phyloP scores from a whole-genome alignment of 305 asterid species.

The Fraxinus floribunda region DNA sequence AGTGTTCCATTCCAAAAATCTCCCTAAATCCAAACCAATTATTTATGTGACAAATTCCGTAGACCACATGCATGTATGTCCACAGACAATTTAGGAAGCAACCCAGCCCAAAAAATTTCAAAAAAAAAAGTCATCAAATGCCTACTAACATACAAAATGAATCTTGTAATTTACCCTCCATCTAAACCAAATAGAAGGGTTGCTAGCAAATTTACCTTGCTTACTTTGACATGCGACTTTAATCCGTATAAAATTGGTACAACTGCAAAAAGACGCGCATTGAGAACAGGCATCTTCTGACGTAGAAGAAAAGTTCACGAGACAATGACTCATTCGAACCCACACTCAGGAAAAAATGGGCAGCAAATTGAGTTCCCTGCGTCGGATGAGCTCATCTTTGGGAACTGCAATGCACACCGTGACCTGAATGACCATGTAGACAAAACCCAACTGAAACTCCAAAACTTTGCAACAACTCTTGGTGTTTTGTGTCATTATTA shows the following conservation, averaged over 20 bases:
- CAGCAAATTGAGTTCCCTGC: conserved; percentile 33
- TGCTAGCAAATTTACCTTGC: conserved; percentile 14
- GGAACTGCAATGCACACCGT: conserved; percentile 18
- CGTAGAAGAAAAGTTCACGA: conserved; percentile 41
- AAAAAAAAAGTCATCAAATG: conserved; percentile 22
- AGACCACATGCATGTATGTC: conserved; percentile 31
- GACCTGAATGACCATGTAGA: conserved; percentile 31
- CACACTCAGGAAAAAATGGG: conserved; percentile 22
- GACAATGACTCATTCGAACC: conserved; percentile 29
- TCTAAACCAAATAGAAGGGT: conserved; percentile 31
- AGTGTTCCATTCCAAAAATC: conserved; percentile 32
- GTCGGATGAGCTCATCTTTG: conserved; percentile 18
- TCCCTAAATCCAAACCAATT: conserved; percentile 20
- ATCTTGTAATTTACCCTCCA: conserved; percentile 30
- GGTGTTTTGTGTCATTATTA: conserved; percentile 33
- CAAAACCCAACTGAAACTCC: conserved; percentile 30
- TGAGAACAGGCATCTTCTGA: conserved; percentile 42
- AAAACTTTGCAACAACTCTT: conserved; percentile 22
- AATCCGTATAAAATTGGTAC: conserved; percentile 41
- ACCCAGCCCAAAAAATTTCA: conserved; percentile 22
- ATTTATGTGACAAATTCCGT: neutral
- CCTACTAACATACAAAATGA: conserved; percentile 34
- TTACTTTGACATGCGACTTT: conserved; percentile 19
- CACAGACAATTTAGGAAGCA: conserved; percentile 29
- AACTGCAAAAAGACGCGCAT: conserved; percentile 32